Evolutionary conservation across 2,329 filamentous ascomycete species (phyloP).

Genomic region (Fusarium anthophilum): DNA sequence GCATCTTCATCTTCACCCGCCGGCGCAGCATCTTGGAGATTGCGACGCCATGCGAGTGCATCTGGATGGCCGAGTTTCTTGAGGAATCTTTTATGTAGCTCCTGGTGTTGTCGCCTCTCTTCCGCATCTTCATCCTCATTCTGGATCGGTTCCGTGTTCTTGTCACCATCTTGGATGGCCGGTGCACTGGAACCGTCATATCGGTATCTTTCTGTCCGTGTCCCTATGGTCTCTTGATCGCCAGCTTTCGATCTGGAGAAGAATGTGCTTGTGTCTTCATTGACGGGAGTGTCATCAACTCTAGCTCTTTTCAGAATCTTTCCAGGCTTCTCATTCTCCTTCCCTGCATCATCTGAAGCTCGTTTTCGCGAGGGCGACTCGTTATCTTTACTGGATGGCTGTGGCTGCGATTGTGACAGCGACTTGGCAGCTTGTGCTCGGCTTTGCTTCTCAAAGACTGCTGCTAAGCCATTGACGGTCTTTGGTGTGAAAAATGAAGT

Average conservation of each 20-base stretch:
- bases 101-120: conserved; percentile 68
- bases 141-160: conserved; percentile 38
- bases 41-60: conserved; percentile 74
- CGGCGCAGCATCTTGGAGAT: conserved; percentile 63
- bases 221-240: conserved; percentile 37
- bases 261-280: conserved; percentile 48
- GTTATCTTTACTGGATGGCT: conserved; percentile 41
- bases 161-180: conserved; percentile 34
- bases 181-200: conserved; percentile 59
- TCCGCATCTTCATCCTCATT: conserved; percentile 61
- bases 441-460: conserved; percentile 48
- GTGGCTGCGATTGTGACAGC: conserved; percentile 44
- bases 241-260: conserved; percentile 38
- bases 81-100: conserved; percentile 85
- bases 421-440: conserved; percentile 39
- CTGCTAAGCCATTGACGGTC: conserved; percentile 58
- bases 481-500: conserved; percentile 85
- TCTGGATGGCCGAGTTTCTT: conserved; percentile 90
- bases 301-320: conserved; percentile 58
- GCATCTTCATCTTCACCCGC: conserved; percentile 68
- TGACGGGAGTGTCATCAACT: conserved; percentile 51
- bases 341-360: conserved; percentile 57
- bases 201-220: conserved; percentile 62
- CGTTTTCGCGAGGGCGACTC: conserved; percentile 57
- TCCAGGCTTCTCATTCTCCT: conserved; percentile 53